Conservation (phyloP, 768 basidiomycete species). For the Paxillus rubicundulus region DNA sequence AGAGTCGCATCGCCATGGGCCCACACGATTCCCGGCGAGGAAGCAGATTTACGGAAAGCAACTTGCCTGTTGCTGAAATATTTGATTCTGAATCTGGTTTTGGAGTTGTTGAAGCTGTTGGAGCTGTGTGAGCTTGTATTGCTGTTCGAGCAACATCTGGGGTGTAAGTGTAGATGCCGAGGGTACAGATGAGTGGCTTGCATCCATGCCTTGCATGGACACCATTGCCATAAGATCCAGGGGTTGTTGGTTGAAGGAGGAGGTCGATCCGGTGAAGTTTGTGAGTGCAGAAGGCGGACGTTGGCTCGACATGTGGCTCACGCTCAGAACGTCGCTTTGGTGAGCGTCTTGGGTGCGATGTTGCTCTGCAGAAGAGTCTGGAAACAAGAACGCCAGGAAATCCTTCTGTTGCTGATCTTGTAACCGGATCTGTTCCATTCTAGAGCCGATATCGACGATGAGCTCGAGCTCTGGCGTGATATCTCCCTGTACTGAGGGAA, state of each 20-base stretch:
- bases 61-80: slow-evolving; percentile 85
- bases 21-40: neutral
- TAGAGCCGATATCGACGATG: neutral
- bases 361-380: slow-evolving; percentile 25
- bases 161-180: slow-evolving; percentile 34
- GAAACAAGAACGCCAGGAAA: slow-evolving; percentile 34
- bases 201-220: slow-evolving; percentile 45
- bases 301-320: slow-evolving; percentile 3
- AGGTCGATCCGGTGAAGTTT: slow-evolving; percentile 8
- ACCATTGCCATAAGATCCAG: slow-evolving; percentile 49
- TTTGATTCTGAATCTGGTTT: slow-evolving; percentile 82
- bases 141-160: slow-evolving; percentile 65
- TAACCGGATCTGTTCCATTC: slow-evolving; percentile 23
- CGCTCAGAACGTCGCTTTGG: slow-evolving; percentile 14
- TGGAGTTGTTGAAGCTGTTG: slow-evolving; percentile 78
- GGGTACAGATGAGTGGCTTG: slow-evolving; percentile 9
- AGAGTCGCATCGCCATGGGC: slow-evolving; percentile 6
- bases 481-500: neutral
- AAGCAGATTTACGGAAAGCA: neutral
- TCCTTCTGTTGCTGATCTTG: slow-evolving; percentile 37
- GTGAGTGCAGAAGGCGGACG: slow-evolving; percentile 9
- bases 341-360: slow-evolving; percentile 24
- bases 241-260: slow-evolving; percentile 30
- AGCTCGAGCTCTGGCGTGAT: neutral
- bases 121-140: slow-evolving; percentile 73